Conservation (phyloP, 1,284 basidiomycete genomes). For the Ustilago tritici region DNA sequence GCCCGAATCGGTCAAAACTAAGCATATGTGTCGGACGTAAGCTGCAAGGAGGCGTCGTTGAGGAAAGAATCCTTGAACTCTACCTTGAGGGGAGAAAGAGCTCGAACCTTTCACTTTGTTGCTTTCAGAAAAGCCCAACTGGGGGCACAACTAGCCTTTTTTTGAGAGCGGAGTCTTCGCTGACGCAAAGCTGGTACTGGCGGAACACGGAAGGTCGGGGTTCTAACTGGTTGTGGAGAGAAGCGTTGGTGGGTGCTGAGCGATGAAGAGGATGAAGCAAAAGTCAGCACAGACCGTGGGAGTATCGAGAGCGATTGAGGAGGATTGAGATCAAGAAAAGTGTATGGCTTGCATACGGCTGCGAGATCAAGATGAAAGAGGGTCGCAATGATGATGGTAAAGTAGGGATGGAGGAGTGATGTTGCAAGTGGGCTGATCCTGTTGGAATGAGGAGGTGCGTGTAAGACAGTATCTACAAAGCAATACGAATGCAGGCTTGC, state of each 20-base stretch:
- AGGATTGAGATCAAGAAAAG: neutral
- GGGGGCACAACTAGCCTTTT: neutral
- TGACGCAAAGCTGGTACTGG: neutral
- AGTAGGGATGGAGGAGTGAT: neutral
- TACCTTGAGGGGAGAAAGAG: neutral
- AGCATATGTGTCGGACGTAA: neutral
- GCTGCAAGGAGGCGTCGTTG: neutral
- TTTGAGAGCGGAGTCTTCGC: neutral
- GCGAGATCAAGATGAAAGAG: slow-evolving; percentile 1
- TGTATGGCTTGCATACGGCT: slow-evolving; percentile 6
- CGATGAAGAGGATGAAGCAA: neutral
- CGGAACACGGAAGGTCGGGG: neutral
- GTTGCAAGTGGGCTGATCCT: neutral
- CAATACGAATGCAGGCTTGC: too few relatives aligned
- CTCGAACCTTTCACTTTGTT: neutral
- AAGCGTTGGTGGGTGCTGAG: neutral
- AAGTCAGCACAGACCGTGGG: neutral
- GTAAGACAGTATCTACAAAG: neutral
- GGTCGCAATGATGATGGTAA: neutral
- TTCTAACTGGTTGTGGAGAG: neutral
- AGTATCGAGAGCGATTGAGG: neutral
- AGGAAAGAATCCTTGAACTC: neutral
- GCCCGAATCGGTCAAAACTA: neutral
- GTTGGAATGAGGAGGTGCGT: neutral
- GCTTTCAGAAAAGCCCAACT: neutral